Evolutionary conservation across 176 grass and related monocot species (phyloP).

Genomic region (Bolboschoenus planiculmis): DNA sequence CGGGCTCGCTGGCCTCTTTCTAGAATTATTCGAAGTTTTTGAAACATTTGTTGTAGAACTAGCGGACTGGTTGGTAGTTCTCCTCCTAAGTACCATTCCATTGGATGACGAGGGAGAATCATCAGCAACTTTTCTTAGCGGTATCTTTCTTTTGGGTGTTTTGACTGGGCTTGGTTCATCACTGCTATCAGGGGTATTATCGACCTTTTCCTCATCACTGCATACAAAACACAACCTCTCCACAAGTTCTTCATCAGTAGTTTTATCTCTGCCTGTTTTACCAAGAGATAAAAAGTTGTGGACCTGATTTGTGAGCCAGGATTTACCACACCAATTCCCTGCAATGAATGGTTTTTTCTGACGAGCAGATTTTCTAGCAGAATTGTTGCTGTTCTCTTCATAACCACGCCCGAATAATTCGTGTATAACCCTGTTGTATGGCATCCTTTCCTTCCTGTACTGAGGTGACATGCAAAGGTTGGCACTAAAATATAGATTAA

Average conservation of each 20-base stretch:
- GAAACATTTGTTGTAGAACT: conserved; percentile 35
- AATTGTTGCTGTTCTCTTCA: conserved; percentile 37
- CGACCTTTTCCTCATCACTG: conserved; percentile 16
- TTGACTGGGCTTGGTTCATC: conserved; percentile 22
- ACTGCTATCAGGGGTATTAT: not conserved
- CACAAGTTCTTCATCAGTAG: conserved; percentile 26
- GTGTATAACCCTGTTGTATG: conserved; percentile 79
- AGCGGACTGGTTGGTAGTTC: conserved; percentile 25
- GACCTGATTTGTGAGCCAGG: conserved; percentile 81
- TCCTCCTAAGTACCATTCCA: conserved; percentile 40
- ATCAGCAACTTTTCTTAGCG: conserved; percentile 30
- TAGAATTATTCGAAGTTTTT: conserved; percentile 19
- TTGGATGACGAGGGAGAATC: conserved; percentile 22
- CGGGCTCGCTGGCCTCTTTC: conserved; percentile 23
- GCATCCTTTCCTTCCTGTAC: conserved; percentile 71
- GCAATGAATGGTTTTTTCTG: conserved; percentile 59
- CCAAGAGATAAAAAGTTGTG: conserved; percentile 52
- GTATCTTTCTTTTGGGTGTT: conserved; percentile 28
- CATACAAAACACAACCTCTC: conserved; percentile 10
- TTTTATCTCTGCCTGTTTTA: conserved; percentile 31
- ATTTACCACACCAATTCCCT: conserved; percentile 87
- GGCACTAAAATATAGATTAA: conserved; percentile 92
- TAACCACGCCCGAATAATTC: conserved; percentile 61
- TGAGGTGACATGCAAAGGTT: conserved; percentile 80
- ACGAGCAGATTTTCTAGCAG: conserved; percentile 35